phyloP scores from a whole-genome alignment of 2,329 filamentous ascomycete genomes.

The Lecanicillium sp. region DNA sequence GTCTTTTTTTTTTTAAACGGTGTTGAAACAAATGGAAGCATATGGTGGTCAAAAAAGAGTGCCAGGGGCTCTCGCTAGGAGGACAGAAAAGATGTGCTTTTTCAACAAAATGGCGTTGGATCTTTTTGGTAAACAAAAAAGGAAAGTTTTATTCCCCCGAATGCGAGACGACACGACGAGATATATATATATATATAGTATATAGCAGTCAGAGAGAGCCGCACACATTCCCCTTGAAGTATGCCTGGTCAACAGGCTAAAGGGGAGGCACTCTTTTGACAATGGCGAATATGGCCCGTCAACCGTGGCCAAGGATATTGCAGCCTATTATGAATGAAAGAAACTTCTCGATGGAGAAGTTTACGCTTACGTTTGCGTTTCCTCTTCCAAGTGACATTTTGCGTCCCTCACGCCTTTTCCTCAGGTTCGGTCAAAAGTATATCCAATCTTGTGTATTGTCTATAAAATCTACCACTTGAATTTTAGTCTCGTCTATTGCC shows the following conservation, averaged over 20 bases:
- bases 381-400: too few species aligned
- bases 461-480: constrained; percentile 2
- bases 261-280: too few species aligned
- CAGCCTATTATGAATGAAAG: constrained; percentile 15
- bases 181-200: constrained; percentile 9
- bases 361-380: too few species aligned
- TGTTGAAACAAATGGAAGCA: constrained; percentile 4
- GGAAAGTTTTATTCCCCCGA: constrained; percentile 24
- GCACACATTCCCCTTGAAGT: neutral
- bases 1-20: constrained; percentile 13
- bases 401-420: neutral
- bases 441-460: neutral
- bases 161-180: constrained; percentile 20
- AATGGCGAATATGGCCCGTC: constrained; percentile 24
- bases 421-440: neutral
- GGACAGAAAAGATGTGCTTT: constrained; percentile 27
- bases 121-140: constrained; percentile 22
- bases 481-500: too few species aligned
- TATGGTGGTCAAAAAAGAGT: constrained; percentile 10
- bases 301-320: constrained; percentile 31
- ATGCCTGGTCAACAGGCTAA: neutral
- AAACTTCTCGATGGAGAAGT: neutral
- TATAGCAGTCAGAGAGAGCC: constrained; percentile 2
- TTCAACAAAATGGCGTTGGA: constrained; percentile 32
- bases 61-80: constrained; percentile 18